Base-by-base conservation (phyloP, 108 stramenopile genomes). In the Nitzschia inconspicua region DNA sequence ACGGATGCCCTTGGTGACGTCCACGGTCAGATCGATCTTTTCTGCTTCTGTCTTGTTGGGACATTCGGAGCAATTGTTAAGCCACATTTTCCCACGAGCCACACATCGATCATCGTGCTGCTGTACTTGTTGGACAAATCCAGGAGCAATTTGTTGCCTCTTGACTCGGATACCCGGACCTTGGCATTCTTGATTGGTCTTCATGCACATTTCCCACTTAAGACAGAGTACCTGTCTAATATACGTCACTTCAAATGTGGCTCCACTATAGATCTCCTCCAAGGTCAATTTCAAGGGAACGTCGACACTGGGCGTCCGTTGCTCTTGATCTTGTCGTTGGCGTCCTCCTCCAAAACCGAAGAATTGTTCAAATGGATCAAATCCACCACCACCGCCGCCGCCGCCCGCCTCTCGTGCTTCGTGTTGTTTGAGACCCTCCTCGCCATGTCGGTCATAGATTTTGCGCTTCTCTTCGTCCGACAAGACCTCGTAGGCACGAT, bases 111-210 rank as follows among this genome's bases (percentile, higher is more conserved):
- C 91, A 64, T 98, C 98, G 2, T 75, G 63, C 47, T 88, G 77
- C 55, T 97, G 97, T 7, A 95, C 83, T 72, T 97, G 95, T 78
- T 98, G 98, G 7, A 98, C 96, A 80, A 98, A 97, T 22, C 98
- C 98, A 9, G 98, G 98, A 1, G 96, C 98, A 56, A 98, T 82
- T 70, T 98, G 98, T 59, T 96, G 95, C 66, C 89, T 77, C 25
- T 78, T 60, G 20, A 97, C 77, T 24, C 76, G 72, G 11, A 95
- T 82, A 16, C 98, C 98, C 1, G 88, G 85, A 25, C 95, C 98
- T 30, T 93, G 88, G 73, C 98, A 98, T 46, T 89, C 89, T 40
- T 75, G 83, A 32, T 76, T 84, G 16, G 65, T 63, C 29, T 81
- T 89, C 76, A 91, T 86, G 62, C 90, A 91, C 65, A 91, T 92